Base-by-base conservation (phyloP, 768 basidiomycete species). In the Phaeotremella fagi region DNA sequence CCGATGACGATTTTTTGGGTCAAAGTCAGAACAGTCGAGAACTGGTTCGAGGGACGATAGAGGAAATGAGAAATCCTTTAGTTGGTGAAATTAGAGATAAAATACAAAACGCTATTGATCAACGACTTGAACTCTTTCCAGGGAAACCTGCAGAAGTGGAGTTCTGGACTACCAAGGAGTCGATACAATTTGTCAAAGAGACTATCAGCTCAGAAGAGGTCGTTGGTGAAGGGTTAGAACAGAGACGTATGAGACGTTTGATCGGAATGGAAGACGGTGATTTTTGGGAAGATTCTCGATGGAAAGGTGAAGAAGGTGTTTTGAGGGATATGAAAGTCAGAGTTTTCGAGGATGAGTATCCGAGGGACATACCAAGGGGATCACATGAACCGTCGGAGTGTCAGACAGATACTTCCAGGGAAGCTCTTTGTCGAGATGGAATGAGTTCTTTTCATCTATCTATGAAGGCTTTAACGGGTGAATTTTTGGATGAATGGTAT, bases 91-190 rank as follows among this genome's bases (percentile, higher is more conserved):
- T 89, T 27, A 73, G 75, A 45, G 80, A 82, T 24, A 78, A 78
- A 44, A 51, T 48, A 23, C 52, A 11, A 16, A 54, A 25, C 25
- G 11, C 4, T 52, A 54, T 24, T 31, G 50, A 3, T 3, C 12
- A 9, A 20, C 20, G 38, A 20, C 16, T 3, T 16, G 12, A 14
- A 44, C 4, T 15, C 6, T 4, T 48, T 28, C 4, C 29, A 4
- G 50, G 53, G 3, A 16, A 22, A n/a, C 27, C 28, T 9, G 52
- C 24, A 4, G 53, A 68, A 1, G 78, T 86, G 3, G 78, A 81
- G 45, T 89, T 90, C 55, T 94, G 87, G 86, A 84, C 87, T 2
- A 91, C 88, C 0, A 68, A 73, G 0, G 88, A 89, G 65, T 87
- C 88, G 0, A 80, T 82, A 27, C 79, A 82, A 51, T 82, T 88